Evolutionary conservation across 2,329 filamentous ascomycete genomes (phyloP).

Genomic region (Fusarium praegraminearum): DNA sequence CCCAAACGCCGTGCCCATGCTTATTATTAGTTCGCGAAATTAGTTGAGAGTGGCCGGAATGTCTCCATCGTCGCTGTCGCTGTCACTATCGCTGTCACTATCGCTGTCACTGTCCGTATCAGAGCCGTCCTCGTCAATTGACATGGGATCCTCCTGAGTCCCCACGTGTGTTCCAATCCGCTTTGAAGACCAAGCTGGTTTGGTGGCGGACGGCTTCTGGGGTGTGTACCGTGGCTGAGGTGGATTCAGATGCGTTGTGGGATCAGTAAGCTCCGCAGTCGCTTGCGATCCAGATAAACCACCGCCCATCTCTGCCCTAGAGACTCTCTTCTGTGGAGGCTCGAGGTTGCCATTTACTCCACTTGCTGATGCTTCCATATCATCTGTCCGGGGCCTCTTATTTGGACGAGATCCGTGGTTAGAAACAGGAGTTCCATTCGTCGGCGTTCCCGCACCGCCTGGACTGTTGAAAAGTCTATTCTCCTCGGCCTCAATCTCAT

Average conservation of each 20-base stretch:
- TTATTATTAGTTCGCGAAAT: neutral
- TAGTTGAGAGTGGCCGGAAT: conserved; percentile 47
- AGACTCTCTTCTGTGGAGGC: conserved; percentile 46
- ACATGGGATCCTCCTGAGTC: conserved; percentile 47
- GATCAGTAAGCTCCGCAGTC: conserved; percentile 54
- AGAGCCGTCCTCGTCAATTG: conserved; percentile 42
- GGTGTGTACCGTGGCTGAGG: conserved; percentile 37
- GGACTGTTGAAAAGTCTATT: conserved; percentile 50
- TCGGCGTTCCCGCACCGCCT: conserved; percentile 24
- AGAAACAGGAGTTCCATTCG: conserved; percentile 8
- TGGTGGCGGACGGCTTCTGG: conserved; percentile 1
- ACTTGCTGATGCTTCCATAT: conserved; percentile 6
- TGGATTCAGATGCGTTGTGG: conserved; percentile 47
- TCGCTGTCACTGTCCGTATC: conserved; percentile 41
- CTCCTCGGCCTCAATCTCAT: conserved; percentile 60
- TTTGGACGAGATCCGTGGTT: conserved; percentile 23
- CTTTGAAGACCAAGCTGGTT: conserved; percentile 5
- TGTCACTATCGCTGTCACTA: conserved; percentile 37
- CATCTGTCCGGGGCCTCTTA: conserved; percentile 46
- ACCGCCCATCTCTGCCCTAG: conserved; percentile 53
- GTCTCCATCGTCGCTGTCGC: conserved; percentile 28
- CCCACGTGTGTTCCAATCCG: conserved; percentile 8
- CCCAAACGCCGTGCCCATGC: conserved; percentile 32
- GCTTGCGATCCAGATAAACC: conserved; percentile 53
- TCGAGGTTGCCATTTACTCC: conserved; percentile 16